Conservation (phyloP, 2,329 filamentous ascomycete species). For the Xylariaceae sp. region DNA sequence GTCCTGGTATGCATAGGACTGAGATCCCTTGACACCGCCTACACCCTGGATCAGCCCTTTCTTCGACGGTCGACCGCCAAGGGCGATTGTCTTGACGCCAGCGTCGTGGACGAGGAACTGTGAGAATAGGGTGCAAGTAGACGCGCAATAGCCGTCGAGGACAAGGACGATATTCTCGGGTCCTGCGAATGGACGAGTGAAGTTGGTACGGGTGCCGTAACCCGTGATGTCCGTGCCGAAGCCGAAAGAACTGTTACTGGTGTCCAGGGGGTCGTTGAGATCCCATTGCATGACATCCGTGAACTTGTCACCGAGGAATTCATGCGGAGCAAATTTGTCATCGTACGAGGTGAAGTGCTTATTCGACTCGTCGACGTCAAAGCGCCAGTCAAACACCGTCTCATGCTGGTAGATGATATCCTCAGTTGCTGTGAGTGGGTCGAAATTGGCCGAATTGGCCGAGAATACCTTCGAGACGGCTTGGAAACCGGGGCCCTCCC, state of each 20-base stretch:
- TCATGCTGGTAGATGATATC: constrained; percentile 41
- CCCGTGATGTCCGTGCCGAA: constrained; percentile 45
- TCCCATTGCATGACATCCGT: constrained; percentile 50
- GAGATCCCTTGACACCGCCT: constrained; percentile 48
- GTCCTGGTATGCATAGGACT: constrained; percentile 33
- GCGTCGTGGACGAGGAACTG: constrained; percentile 49
- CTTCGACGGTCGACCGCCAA: constrained; percentile 44
- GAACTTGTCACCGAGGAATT: constrained; percentile 48
- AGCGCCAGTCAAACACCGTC: constrained; percentile 46
- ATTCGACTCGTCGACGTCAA: constrained; percentile 44
- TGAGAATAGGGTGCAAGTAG: constrained; percentile 52
- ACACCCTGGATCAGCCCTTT: constrained; percentile 48
- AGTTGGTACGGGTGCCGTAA: constrained; percentile 43
- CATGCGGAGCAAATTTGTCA: constrained; percentile 39
- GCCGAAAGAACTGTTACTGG: constrained; percentile 38
- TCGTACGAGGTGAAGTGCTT: constrained; percentile 47
- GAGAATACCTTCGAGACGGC: constrained; percentile 30
- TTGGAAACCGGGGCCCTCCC: constrained; percentile 37
- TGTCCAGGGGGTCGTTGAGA: constrained; percentile 39
- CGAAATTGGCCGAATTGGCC: constrained; percentile 26
- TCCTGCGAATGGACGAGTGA: constrained; percentile 47
- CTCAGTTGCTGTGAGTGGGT: constrained; percentile 25
- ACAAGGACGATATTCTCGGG: constrained; percentile 54
- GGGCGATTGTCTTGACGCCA: constrained; percentile 48
- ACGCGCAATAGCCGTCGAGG: constrained; percentile 55